Evolutionary conservation across 805 yeast genomes (phyloP), one percentile per base, ranked within the genome.

Genomic region (Clavispora carvajalis): DNA sequence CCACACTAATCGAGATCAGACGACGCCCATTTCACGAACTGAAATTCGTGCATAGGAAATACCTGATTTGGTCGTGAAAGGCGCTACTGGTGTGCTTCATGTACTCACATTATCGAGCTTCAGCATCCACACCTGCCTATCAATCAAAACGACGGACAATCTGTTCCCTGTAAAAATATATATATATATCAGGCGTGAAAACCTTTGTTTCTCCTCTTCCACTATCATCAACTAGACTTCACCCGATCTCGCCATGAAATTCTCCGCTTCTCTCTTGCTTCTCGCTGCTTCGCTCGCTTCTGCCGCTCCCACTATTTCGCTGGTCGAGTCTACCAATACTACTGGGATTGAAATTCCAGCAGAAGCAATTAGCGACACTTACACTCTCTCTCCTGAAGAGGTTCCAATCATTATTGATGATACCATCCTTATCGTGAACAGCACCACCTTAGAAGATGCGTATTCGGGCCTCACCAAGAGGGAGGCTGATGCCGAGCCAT

Each of bases 361-460:
- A 2, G 53, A 43, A 31, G 48, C 53, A 13, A 38, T 49, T 21
- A 22, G 48, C 23, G 50, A 47, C 11, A 41, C 42, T 9, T 38
- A 45, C 30, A 16, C 38, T 12, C 40, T 49, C 35, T 44, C 40
- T 26, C 24, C 38, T 13, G 52, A 47, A 8, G 46, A 46, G 15
- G 40, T 35, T 33, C 48, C 51, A 9, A 38, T 47, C 21, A 38
- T 47, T 33, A 35, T 37, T 33, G 40, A 44, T 34, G 38, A 41
- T 24, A 40, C 46, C 11, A 34, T 49, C 30, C 42, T 49, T 13
- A 41, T 49, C 30, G 44, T 49, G 41, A 49, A 49, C 43, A 29
- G 44, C 39, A 49, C 53, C 16, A 26, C 44, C 15, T 39, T 49
- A 49, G 48, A 43, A 3, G 43, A 47, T 21, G 50, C 46, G 16